These are phyloP conservation scores for Arthroderma sp. DNA, from an alignment of 2,329 filamentous ascomycete species.

Conservation along the genomic window DNA sequence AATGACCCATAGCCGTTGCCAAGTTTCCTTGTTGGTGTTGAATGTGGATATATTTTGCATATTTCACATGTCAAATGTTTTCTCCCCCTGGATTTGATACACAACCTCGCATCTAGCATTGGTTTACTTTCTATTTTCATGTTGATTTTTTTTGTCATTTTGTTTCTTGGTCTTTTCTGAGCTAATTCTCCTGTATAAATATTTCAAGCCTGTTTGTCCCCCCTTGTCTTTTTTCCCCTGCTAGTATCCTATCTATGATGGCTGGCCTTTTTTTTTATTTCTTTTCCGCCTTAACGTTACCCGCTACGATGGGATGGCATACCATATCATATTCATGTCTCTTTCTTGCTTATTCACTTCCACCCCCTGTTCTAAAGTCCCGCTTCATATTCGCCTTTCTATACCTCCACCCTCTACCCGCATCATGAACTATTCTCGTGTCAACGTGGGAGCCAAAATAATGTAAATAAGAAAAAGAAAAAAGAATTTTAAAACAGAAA, in stretches of 20 bases:
- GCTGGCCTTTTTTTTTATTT: neutral
- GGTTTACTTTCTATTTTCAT: neutral
- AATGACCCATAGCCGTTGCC: too few relatives aligned
- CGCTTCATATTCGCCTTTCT: too few relatives aligned
- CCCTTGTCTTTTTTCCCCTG: neutral
- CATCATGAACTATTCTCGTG: too few relatives aligned
- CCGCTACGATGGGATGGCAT: too few relatives aligned
- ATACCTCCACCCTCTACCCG: too few relatives aligned
- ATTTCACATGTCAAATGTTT: neutral
- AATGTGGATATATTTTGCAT: neutral
- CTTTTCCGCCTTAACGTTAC: too few relatives aligned
- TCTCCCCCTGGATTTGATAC: neutral
- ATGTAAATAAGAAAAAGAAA: too few relatives aligned
- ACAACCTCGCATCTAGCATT: neutral
- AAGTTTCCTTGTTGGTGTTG: neutral
- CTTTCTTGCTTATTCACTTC: too few relatives aligned
- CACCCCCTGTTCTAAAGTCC: too few relatives aligned
- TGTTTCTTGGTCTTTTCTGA: neutral
- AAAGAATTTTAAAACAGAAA: too few relatives aligned
- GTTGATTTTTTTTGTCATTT: neutral
- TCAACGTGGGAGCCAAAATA: too few relatives aligned
- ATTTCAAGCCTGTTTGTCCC: neutral
- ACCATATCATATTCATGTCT: too few relatives aligned
- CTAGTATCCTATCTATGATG: neutral
- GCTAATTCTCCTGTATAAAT: neutral